phyloP scores from a whole-genome alignment of 2,329 filamentous ascomycete species.

The Verticillium klebahnii region DNA sequence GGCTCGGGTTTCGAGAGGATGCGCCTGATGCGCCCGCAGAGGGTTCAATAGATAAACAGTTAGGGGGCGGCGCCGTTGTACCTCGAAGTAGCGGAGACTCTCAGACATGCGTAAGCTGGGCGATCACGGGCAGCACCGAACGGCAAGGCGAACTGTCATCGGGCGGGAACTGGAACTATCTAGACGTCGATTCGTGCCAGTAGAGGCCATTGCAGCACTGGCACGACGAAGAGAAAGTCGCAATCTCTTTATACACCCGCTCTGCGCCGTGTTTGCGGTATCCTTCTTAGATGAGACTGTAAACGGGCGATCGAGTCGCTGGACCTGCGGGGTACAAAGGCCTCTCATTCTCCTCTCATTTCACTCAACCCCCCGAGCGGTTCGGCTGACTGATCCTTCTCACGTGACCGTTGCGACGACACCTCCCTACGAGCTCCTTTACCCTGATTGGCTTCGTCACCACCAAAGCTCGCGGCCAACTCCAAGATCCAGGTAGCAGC shows the following conservation, averaged over 20 bases:
- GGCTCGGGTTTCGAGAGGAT: neutral
- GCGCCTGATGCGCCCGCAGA: neutral
- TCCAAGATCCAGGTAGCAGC: slow-evolving; percentile 8
- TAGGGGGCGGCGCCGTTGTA: neutral
- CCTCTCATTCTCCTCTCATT: neutral
- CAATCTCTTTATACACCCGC: neutral
- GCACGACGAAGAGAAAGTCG: neutral
- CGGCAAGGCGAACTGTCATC: too few relatives aligned
- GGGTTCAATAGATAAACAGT: neutral
- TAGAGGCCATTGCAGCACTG: neutral
- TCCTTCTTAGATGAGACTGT: neutral
- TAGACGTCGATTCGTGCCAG: too few relatives aligned
- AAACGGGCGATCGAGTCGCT: neutral
- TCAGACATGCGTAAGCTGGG: neutral
- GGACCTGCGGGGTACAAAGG: neutral
- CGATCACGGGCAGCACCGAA: neutral
- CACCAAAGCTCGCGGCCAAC: slow-evolving; percentile 11
- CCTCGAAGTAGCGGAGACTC: neutral
- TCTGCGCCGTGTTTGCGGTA: neutral
- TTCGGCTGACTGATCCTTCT: neutral
- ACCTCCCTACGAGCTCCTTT: neutral
- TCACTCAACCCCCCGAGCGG: neutral
- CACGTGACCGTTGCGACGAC: neutral
- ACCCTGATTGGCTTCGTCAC: slow-evolving; percentile 11
- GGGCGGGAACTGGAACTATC: too few relatives aligned